phyloP scores from a whole-genome alignment of 2,329 filamentous ascomycete genomes.

The Aspergillus costaricaensis region DNA sequence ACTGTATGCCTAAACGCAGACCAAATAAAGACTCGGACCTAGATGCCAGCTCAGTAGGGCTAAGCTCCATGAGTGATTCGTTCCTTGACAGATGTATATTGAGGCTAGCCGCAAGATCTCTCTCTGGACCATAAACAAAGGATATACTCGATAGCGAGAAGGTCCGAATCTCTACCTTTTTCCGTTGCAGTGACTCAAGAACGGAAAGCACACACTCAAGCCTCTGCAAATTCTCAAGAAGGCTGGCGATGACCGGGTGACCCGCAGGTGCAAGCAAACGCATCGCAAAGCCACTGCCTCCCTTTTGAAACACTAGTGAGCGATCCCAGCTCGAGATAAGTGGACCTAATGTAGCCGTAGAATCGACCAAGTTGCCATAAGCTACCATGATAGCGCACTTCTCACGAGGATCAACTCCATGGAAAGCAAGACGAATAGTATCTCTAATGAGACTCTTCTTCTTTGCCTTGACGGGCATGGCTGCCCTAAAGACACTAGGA shows the following conservation, averaged over 20 bases:
- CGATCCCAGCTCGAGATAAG: slow-evolving; percentile 32
- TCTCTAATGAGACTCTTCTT: slow-evolving; percentile 35
- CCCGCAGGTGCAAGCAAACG: slow-evolving; percentile 41
- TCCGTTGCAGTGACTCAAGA: slow-evolving; percentile 36
- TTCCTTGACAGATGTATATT: slow-evolving; percentile 32
- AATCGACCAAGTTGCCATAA: slow-evolving; percentile 34
- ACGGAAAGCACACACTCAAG: slow-evolving; percentile 41
- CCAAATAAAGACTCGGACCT: slow-evolving; percentile 30
- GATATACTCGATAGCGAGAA: slow-evolving; percentile 39
- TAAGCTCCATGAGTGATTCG: slow-evolving; percentile 20
- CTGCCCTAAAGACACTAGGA: slow-evolving; percentile 33
- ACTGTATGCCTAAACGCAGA: slow-evolving; percentile 35
- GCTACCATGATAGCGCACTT: slow-evolving; percentile 39
- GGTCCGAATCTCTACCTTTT: slow-evolving; percentile 33
- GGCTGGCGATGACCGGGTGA: slow-evolving; percentile 34
- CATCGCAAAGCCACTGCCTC: slow-evolving; percentile 40
- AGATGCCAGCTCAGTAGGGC: slow-evolving; percentile 25
- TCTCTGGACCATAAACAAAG: slow-evolving; percentile 37
- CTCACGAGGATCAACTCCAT: slow-evolving; percentile 38
- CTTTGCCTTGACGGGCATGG: slow-evolving; percentile 28
- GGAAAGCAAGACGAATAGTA: slow-evolving; percentile 41
- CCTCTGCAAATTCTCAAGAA: slow-evolving; percentile 41
- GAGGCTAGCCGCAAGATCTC: slow-evolving; percentile 34
- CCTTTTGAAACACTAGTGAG: slow-evolving; percentile 37
- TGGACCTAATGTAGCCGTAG: slow-evolving; percentile 29